Base-by-base conservation (phyloP, 1,284 basidiomycete species). In the Pulveroboletus ridleyi region DNA sequence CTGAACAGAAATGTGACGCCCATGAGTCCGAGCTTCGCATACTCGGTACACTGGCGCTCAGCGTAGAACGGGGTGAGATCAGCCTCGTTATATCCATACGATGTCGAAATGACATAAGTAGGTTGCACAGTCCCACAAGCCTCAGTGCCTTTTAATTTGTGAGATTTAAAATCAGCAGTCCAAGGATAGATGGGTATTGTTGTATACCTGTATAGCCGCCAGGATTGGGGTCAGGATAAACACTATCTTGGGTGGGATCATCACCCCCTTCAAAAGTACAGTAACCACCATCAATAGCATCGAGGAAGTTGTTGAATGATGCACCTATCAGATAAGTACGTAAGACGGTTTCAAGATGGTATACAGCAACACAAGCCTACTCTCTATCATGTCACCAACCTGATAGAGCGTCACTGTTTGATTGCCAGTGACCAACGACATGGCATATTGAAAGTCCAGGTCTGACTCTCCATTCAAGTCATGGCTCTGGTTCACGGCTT, bases 231-330 rank as follows among this genome's bases (percentile, higher is more conserved):
- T 88, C 85, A 0, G 87, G 87, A 67, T 88, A 89, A 53, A 83
- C 78, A 6, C 78, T 79, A 68, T 88, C 82, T 63, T 75, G 66
- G 2, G 42, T 70, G 11, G 81, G 82, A 70, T 87, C 83, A 58
- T 90, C 86, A 5, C 87, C 86, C 2, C 87, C 88, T 60, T 87
- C 83, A 61, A 84, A 89, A 0, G 82, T 83, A 69, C 89, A 90
- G 75, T 82, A 91, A 1, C 80, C 80, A 1, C 76, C 80, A 54
- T 86, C 84, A 23, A 83, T 74, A 11, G 80, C 80, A 60, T 85
- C 83, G 10, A 85, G 76, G 68, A 79, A 77, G 65, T 80, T 82
- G 70, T 83, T 76, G 69, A 83, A 83, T 2, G 78, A 81, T 46
- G 79, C 82, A 49, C 82, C 82, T 76, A 7, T 14, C 17, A n/a